Base-by-base conservation (phyloP, 2,329 filamentous ascomycete genomes). In the Alternaria sp. region DNA sequence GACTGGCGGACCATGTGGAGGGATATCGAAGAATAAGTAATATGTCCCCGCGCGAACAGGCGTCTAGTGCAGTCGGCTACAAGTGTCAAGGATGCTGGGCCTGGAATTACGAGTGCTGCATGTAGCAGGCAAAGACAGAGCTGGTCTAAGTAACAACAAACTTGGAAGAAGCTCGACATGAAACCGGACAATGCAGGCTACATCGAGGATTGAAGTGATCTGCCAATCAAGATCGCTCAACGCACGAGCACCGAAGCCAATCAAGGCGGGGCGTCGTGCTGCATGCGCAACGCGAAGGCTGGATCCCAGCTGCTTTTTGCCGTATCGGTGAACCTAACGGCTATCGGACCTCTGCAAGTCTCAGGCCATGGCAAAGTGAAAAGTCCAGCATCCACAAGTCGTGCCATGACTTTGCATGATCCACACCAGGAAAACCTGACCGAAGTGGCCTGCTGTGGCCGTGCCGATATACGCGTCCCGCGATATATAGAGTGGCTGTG, bases 141-240 rank as follows among this genome's bases (percentile, higher is more conserved):
- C 65, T 63, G 32, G 26, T 61, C 64, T 22, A 66, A 41, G 66
- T 70, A 72, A 16, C 60, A 76, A 72, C 71, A 76, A 76, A 77
- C 74, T 66, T 75, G 74, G 74, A 78, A 75, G 65, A 68, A 64
- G 57, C 61, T 57, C 59, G 62, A 69, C 60, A 54, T 75, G 74
- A 76, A 77, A 76, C 74, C 66, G 61, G 67, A 57, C 56, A 48
- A 52, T 58, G 62, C 57, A 49, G 61, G 44, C 48, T 55, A 55
- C 65, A 65, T 68, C 61, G 67, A 62, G 52, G 61, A 63, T 58
- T 62, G 59, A 59, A 54, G 54, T 53, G 61, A 59, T 42, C 54
- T 49, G 57, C 75, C 69, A 78, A 77, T 77, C 65, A 75, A 43
- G n/a, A 20, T 41, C 36, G 38, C n/a, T 51, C 51, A 51, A 41